Conservation (phyloP, 805 yeast genomes). For the Monosporozyma solicola region DNA sequence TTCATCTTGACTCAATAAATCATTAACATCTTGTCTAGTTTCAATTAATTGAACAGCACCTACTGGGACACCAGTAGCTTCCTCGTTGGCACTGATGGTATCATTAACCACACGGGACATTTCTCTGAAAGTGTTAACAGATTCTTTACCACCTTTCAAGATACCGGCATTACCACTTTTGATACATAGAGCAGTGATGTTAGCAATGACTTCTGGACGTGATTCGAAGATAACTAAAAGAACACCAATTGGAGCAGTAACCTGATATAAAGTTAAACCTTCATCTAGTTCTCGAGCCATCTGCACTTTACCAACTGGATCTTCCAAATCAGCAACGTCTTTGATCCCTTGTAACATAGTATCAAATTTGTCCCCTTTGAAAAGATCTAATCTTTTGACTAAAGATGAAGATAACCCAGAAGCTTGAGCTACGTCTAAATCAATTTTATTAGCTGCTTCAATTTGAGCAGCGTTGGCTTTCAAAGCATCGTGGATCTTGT, state of each 20-base stretch:
- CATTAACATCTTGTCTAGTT: slow-evolving; percentile 85
- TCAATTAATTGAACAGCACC: slow-evolving; percentile 79
- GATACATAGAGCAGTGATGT: slow-evolving; percentile 89
- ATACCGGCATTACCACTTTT: slow-evolving; percentile 97
- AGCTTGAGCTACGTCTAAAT: slow-evolving; percentile 60
- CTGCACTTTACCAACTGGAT: slow-evolving; percentile 86
- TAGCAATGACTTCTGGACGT: slow-evolving; percentile 97
- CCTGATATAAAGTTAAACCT: slow-evolving; percentile 70
- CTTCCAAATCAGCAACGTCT: slow-evolving; percentile 82
- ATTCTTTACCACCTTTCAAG: slow-evolving; percentile 95
- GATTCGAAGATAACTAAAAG: slow-evolving; percentile 88
- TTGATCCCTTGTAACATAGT: slow-evolving; percentile 89
- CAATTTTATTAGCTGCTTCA: slow-evolving; percentile 63
- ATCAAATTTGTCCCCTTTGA: slow-evolving; percentile 78
- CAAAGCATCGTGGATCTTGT: slow-evolving; percentile 63
- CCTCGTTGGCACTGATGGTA: slow-evolving; percentile 36
- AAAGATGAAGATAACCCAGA: slow-evolving; percentile 59
- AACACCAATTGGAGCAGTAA: slow-evolving; percentile 93
- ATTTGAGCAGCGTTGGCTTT: slow-evolving; percentile 50
- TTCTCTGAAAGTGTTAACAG: slow-evolving; percentile 70
- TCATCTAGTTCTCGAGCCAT: slow-evolving; percentile 82
- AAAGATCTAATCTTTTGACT: slow-evolving; percentile 75
- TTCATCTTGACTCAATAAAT: slow-evolving; percentile 72
- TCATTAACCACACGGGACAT: slow-evolving; percentile 64
- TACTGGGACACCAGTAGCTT: slow-evolving; percentile 62